These are phyloP conservation scores for Neopestalotiopsis rosae DNA, from an alignment of 2,329 filamentous ascomycete genomes.

Conservation along the genomic window DNA sequence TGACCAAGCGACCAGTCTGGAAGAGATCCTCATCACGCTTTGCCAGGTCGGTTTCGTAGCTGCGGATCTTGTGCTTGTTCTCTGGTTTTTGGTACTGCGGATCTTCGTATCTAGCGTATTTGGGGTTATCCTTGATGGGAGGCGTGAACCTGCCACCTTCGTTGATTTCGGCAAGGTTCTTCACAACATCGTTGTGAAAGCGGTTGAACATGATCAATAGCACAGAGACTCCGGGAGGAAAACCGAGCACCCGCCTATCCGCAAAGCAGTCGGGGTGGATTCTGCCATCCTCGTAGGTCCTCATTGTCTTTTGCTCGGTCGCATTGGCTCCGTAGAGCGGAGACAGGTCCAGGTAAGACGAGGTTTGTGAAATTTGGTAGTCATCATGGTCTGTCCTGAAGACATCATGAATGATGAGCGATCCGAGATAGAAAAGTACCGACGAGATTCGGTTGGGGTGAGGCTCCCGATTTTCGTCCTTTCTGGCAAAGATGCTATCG, in stretches of 20 bases:
- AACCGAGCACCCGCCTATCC: slow-evolving; percentile 71
- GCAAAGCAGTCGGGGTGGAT: slow-evolving; percentile 77
- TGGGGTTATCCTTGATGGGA: slow-evolving; percentile 56
- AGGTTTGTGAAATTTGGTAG: slow-evolving; percentile 60
- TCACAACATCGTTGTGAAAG: slow-evolving; percentile 87
- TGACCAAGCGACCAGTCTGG: slow-evolving; percentile 48
- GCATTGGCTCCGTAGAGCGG: slow-evolving; percentile 75
- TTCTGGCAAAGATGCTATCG: slow-evolving; percentile 68
- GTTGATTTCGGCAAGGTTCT: slow-evolving; percentile 83
- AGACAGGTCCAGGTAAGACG: slow-evolving; percentile 74
- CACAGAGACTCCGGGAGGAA: slow-evolving; percentile 75
- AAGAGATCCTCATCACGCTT: slow-evolving; percentile 46
- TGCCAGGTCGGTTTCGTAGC: slow-evolving; percentile 20
- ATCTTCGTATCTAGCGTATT: not conserved
- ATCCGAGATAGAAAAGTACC: slow-evolving; percentile 76
- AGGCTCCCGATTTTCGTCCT: slow-evolving; percentile 55
- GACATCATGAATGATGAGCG: slow-evolving; percentile 62
- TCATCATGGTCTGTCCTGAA: slow-evolving; percentile 18
- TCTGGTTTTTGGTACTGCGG: slow-evolving; percentile 36
- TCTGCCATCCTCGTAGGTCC: slow-evolving; percentile 73
- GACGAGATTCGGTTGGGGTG: slow-evolving; percentile 77
- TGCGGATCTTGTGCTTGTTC: slow-evolving; percentile 26
- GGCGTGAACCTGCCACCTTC: slow-evolving; percentile 79
- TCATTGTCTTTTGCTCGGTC: slow-evolving; percentile 68
- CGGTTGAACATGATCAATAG: slow-evolving; percentile 79